Evolutionary conservation across 257 asterid genomes (phyloP), one percentile per base, ranked within the genome.

Genomic region (Haberlea rhodopensis): DNA sequence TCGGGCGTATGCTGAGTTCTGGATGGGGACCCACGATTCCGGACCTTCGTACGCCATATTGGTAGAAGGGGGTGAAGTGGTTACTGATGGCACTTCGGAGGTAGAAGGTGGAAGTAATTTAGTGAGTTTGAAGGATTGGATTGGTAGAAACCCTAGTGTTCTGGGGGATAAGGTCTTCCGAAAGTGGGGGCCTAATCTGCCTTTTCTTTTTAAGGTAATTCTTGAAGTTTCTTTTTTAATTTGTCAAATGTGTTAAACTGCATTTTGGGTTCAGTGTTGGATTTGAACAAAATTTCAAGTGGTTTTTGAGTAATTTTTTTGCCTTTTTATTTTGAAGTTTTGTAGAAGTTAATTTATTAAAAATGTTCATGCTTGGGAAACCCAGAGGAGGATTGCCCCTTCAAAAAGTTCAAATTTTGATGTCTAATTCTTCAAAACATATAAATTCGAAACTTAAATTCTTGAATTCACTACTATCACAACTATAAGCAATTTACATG

Each of bases 1-100:
- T 9, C 78, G 53, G 67, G 87, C 79, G 15, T 86, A 81, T 43
- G 96, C 98, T 0, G 96, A 91, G 78, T 83, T 88, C 20, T 86
- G 99, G 96, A 87, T 89, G 91, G 99, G 97, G 51, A 92, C 94
- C 3, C 97, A 92, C 67, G 88, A 78, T 25, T 89, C 96, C 13
- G 99, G 97, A 1, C 94, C 95, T 4, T 87, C 96, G 3, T 87
- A 78, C 58, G 20, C 10, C 26, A 24, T 54, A 32, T 64, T 76
- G 21, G 74, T 15, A 7, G 19, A 43, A 16, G 49, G 28, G 46
- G 27, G 34, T 53, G 75, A 28, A 20, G 65, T 68, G 31, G 53
- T 22, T 43, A 1, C 49, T 43, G 13, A 11, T 3, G 46, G n/a
- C 13, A n/a, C 10, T 37, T 37, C 46, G n/a, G 46, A 11, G 46